Evolutionary conservation across 2,329 filamentous ascomycete species (phyloP).

Genomic region (Claviceps sp.): DNA sequence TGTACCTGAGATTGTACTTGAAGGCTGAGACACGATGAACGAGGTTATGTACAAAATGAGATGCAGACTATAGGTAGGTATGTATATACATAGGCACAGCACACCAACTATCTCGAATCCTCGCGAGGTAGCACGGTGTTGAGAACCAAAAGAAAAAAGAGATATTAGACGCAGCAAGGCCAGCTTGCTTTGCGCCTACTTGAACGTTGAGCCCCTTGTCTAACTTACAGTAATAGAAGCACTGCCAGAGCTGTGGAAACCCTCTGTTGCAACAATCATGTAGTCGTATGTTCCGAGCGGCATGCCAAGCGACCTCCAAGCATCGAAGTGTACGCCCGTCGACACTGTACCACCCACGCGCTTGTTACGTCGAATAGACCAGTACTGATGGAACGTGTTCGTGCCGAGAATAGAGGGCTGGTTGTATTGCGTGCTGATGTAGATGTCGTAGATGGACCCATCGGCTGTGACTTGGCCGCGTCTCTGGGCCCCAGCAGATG

Average conservation of each 20-base stretch:
- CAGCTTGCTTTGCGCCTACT: background rate
- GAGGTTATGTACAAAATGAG: too few species aligned
- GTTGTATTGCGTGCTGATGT: constrained; percentile 23
- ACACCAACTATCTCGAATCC: too few species aligned
- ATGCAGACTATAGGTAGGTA: too few species aligned
- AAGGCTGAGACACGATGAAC: too few species aligned
- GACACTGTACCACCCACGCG: constrained; percentile 31
- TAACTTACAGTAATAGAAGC: background rate
- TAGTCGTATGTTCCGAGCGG: constrained; percentile 36
- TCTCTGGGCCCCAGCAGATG: constrained; percentile 17
- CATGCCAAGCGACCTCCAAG: constrained; percentile 25
- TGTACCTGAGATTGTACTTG: too few species aligned
- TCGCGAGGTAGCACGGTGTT: too few species aligned
- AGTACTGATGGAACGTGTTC: constrained; percentile 36
- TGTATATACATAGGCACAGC: too few species aligned
- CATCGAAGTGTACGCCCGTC: constrained; percentile 19
- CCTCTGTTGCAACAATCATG: constrained; percentile 41
- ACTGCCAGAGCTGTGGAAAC: constrained; percentile 35
- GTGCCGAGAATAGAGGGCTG: constrained; percentile 36
- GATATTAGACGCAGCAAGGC: background rate
- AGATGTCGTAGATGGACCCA: constrained; percentile 25
- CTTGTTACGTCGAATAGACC: constrained; percentile 1
- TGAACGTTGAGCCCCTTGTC: background rate
- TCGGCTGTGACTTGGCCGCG: constrained; percentile 23
- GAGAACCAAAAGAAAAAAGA: too few species aligned